Base-by-base conservation (phyloP, 306 rosid genomes). In the Quercus glauca region DNA sequence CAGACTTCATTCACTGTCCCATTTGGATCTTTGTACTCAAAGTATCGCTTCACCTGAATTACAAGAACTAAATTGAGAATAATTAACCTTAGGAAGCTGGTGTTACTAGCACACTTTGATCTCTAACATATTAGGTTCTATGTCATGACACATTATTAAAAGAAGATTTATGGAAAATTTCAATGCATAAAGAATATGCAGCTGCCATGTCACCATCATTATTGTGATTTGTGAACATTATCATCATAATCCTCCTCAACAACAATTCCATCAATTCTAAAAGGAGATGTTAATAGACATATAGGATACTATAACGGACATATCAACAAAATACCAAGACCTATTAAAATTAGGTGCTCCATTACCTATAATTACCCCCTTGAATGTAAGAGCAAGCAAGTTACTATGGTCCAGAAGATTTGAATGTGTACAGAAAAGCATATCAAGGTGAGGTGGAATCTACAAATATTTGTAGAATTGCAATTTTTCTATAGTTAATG, bases 401-500 rank as follows among this genome's bases (percentile, higher is more conserved):
- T 49, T 11, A 2, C 53, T 3, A 12, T 49, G 53, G 53, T 49
- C 53, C 1, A 12, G 53, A 49, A 49, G 53, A 49, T 49, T 49
- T 49, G 17, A 49, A 49, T 49, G 53, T 49, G 53, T 49, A 49
- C 53, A 49, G 53, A 49, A 12, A 49, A 49, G 53, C 53, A 49
- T 49, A 12, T 13, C 53, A 49, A 49, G 53, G 53, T 49, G 53
- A 55, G 55, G 83, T 71, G 55, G 94, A 71, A 71, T 95, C 98
- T 12, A 93, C 89, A 83, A 95, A 95, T 59, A 91, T 26, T 26
- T 26, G 28, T 26, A 26, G 28, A 26, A 26, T 79, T 6, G 97
- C 94, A 83, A 89, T 86, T 88, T 89, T 95, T 74, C 85, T 84
- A 81, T 92, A 93, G 87, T 95, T 96, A 80, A 95, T 80, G 10